A percentile compares a stretch with the other conserved stretches of the same genome.
Evolutionary conservation across 805 yeast species (phyloP).

Genomic region (Sugiyamaella americana): DNA sequence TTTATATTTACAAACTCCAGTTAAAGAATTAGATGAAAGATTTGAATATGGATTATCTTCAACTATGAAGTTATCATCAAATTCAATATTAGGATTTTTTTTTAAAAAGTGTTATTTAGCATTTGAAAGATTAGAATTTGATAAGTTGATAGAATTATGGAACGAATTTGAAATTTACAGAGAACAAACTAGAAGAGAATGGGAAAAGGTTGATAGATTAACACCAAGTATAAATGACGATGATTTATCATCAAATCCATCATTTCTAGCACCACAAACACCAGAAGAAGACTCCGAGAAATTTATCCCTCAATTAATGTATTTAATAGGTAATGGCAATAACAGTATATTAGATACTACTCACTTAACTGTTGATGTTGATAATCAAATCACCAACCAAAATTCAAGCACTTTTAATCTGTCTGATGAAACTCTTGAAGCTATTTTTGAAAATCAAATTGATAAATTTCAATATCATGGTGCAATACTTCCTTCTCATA

Average conservation of each 20-base stretch:
- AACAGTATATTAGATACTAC: neutral
- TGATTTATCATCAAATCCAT: neutral
- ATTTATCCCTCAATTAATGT: neutral
- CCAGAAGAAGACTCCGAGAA: neutral
- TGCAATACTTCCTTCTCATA: constrained; percentile 37
- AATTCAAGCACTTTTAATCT: neutral
- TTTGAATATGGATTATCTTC: neutral
- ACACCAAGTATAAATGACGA: neutral
- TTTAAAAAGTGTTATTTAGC: constrained; percentile 22
- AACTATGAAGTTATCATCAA: constrained; percentile 4
- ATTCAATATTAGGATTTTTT: constrained; percentile 21
- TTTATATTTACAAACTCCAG: constrained; percentile 13
- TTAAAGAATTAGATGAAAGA: neutral
- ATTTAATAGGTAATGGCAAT: neutral
- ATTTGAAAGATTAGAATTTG: constrained; percentile 39
- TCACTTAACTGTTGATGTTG: neutral
- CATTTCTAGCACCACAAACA: neutral
- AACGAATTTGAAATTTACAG: constrained; percentile 32
- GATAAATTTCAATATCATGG: constrained; percentile 43
- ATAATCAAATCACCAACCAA: neutral
- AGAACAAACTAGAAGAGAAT: constrained; percentile 8
- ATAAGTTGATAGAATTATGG: constrained; percentile 39
- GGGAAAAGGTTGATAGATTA: neutral
- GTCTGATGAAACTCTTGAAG: constrained; percentile 17
- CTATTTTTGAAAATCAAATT: constrained; percentile 45